Base-by-base conservation (phyloP, 495 filamentous ascomycete species). In the Tuber borchii region DNA sequence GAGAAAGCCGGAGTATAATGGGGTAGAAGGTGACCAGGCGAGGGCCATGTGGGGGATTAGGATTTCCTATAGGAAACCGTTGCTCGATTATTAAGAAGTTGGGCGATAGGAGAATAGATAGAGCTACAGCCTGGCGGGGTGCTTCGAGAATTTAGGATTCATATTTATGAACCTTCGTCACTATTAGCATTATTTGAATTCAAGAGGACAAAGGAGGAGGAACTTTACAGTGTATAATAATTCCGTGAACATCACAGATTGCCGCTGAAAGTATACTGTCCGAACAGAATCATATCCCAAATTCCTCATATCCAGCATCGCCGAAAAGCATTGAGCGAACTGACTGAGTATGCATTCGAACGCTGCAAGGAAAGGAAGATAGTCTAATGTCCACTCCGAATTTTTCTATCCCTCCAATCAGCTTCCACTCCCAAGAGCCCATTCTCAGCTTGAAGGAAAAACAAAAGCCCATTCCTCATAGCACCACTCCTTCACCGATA, bases 361-460 rank as follows among this genome's bases (percentile, higher is more conserved):
- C 78, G 90, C 93, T 70, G 95, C 95, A 80, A 99, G 98, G 86
- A 97, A 97, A 17, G 95, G 95, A 1, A 95, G 95, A 83, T 99
- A 99, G 84, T 99, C 95, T 78, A 99, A 91, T 0, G 95, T 97
- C 95, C 95, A 98, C 91, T 97, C 92, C 16, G 95, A 98, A 3
- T 93, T 95, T 87, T 93, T 92, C 89, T 91, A 81, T 34, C 56
- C 31, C 2, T 65, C 26, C 56, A 4, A 31, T 65, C 12, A 65
- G 56, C 56, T 65, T 4, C 56, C 56, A 65, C 69, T 61, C 73
- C 78, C 48, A 45, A 46, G 22, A 75, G 37, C 26, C 42, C n/a
- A 34, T 68, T 26, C 65, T 17, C 42, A 22, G 39, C 19, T 26
- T 61, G 20, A 40, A 68, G 12, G n/a, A 6, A 43, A 40, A 68